Base-by-base conservation (phyloP, 352 stramenopile species). In the Phytophthora pinifolia region DNA sequence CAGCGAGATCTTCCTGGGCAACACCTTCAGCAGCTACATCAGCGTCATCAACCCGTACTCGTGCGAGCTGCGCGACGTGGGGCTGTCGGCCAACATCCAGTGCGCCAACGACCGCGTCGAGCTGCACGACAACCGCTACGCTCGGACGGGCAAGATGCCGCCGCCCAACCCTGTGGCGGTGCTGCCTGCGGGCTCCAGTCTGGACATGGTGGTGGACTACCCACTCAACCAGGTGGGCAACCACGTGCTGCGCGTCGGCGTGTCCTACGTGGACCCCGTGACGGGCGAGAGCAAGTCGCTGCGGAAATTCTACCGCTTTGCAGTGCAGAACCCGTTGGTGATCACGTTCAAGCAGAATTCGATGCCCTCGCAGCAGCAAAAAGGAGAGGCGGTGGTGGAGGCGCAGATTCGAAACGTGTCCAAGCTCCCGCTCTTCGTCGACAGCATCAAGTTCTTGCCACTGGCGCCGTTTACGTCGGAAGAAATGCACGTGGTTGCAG, bases 11-110 rank as follows among this genome's bases (percentile, higher is more conserved):
- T 97, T 96, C 55, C 67, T 96, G 44, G 89, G 89, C 59, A 94
- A 97, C 70, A 95, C 83, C 17, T 97, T 97, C 58, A 95, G 84
- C 70, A 96, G 87, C 67, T 97, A 96, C 70, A 96, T 97, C 66
- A 93, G 79, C 51, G 88, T 97, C 15, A 91, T 96, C 47, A 97
- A 97, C 65, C 85, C 86, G 48, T 94, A 89, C 63, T 72, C 77
- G 31, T 92, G 78, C 22, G 79, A 92, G 15, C 42, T 94, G 20
- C 73, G 79, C 10, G 78, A 94, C 54, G 85, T 94, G 6, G 74
- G 79, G 1, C 61, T 94, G 6, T 89, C 79, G 4, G 83, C 79
- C 22, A 96, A 92, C 56, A 92, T 97, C 32, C 87, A 96, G 54
- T 94, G 80, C 57, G 78, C 76, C 15, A 89, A 88, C 56, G 82